These are phyloP conservation scores for Capsicum baccatum DNA, from an alignment of 257 asterid genomes.

Conservation along the genomic window DNA sequence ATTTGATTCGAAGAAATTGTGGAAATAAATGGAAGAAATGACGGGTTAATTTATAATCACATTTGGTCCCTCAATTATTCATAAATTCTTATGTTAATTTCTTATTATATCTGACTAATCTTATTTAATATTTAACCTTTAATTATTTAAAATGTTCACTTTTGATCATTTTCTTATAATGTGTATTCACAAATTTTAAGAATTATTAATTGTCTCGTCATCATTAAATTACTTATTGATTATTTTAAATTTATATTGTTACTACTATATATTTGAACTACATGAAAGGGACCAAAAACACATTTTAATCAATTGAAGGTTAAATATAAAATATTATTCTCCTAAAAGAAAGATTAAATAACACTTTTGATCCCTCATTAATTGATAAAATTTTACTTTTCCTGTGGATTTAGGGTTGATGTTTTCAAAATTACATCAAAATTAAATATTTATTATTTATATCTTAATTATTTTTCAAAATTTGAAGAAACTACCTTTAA, in stretches of 20 bases:
- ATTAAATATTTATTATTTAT: neutral
- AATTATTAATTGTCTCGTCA: neutral
- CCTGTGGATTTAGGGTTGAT: no score
- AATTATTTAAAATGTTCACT: neutral
- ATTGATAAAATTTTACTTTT: no score
- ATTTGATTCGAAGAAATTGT: neutral
- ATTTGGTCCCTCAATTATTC: neutral
- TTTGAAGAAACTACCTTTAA: neutral
- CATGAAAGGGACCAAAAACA: no score
- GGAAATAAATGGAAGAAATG: neutral
- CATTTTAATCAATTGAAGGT: neutral
- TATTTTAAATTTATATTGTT: neutral
- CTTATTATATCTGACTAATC: neutral
- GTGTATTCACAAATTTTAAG: neutral
- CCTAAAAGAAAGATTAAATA: no score
- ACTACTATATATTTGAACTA: no score
- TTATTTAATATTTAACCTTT: neutral
- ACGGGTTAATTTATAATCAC: no score
- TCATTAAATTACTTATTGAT: neutral
- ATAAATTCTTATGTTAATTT: neutral
- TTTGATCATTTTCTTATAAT: neutral
- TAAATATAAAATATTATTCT: neutral
- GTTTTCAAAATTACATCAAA: neutral
- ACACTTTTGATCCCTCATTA: no score
- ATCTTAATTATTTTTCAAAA: neutral